A percentile compares a stretch with the other conserved stretches of the same genome.
Conservation (phyloP, 768 basidiomycete genomes). For the Pleurotus platypus region DNA sequence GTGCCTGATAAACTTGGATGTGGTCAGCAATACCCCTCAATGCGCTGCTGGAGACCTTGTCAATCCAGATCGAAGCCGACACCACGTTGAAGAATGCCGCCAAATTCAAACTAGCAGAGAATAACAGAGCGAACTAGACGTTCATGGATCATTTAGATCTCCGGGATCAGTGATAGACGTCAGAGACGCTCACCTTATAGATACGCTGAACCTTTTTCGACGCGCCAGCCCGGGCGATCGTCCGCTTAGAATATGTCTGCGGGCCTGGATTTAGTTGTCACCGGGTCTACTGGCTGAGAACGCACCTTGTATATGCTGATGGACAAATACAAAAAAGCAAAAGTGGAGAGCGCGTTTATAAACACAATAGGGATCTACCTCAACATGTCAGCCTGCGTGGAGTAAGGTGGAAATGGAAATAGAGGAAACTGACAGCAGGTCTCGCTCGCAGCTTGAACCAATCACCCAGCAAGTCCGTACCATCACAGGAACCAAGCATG, state of each 20-base stretch:
- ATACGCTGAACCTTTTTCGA: constrained; percentile 37
- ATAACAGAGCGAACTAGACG: constrained; percentile 40
- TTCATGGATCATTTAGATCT: neutral
- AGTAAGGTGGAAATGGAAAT: neutral
- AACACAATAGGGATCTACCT: constrained; percentile 37
- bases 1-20: constrained; percentile 33
- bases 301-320: constrained; percentile 39
- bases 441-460: constrained; percentile 36
- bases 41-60: constrained; percentile 35
- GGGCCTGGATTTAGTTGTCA: neutral
- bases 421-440: constrained; percentile 30
- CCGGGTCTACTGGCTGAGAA: neutral
- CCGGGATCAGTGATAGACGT: neutral
- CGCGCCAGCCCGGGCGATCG: constrained; percentile 48
- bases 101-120: constrained; percentile 46
- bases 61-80: constrained; percentile 45
- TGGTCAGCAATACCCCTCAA: constrained; percentile 31
- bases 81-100: constrained; percentile 46
- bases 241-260: constrained; percentile 41
- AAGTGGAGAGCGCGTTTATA: constrained; percentile 31
- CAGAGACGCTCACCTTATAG: constrained; percentile 36
- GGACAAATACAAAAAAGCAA: constrained; percentile 34
- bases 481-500: constrained; percentile 33
- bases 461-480: constrained; percentile 33
- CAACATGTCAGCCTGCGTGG: neutral